Evolutionary conservation across 768 basidiomycete species (phyloP).

Genomic region (Pisolithus albus): DNA sequence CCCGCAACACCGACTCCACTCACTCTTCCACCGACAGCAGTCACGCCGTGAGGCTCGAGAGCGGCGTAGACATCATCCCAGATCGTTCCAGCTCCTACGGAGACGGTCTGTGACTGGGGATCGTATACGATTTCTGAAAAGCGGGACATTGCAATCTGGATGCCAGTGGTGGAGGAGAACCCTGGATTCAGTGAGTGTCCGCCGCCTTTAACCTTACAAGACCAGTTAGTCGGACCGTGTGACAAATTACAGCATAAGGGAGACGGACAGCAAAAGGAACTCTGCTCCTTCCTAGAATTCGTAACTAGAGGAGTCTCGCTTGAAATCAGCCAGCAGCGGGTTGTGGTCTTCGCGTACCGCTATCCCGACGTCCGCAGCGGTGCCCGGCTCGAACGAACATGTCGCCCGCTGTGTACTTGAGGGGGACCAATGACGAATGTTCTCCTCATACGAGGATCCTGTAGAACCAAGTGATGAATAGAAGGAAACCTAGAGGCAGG

Average conservation of each 20-base stretch:
- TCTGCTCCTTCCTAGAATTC: constrained; percentile 37
- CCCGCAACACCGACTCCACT: constrained; percentile 54
- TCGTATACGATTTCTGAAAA: constrained; percentile 42
- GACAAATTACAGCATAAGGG: constrained; percentile 16
- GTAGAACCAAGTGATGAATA: constrained; percentile 4
- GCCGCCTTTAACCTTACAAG: constrained; percentile 46
- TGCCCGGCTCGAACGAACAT: constrained; percentile 57
- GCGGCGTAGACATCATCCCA: constrained; percentile 63
- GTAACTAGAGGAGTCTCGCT: constrained; percentile 2
- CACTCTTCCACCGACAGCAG: constrained; percentile 52
- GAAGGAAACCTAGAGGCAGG: neutral
- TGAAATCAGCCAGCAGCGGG: neutral
- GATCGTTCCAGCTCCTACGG: constrained; percentile 35
- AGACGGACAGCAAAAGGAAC: constrained; percentile 19
- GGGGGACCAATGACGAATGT: constrained; percentile 45
- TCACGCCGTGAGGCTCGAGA: constrained; percentile 43
- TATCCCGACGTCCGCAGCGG: constrained; percentile 40
- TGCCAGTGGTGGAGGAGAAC: constrained; percentile 51
- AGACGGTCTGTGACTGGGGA: constrained; percentile 30
- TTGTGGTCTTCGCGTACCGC: constrained; percentile 31
- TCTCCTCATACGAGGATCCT: constrained; percentile 29
- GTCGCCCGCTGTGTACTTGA: constrained; percentile 40
- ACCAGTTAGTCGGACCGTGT: neutral
- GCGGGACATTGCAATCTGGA: constrained; percentile 46
- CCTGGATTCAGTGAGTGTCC: constrained; percentile 48